Conservation (phyloP, 2,329 filamentous ascomycete genomes). For the Talaromyces sp. region DNA sequence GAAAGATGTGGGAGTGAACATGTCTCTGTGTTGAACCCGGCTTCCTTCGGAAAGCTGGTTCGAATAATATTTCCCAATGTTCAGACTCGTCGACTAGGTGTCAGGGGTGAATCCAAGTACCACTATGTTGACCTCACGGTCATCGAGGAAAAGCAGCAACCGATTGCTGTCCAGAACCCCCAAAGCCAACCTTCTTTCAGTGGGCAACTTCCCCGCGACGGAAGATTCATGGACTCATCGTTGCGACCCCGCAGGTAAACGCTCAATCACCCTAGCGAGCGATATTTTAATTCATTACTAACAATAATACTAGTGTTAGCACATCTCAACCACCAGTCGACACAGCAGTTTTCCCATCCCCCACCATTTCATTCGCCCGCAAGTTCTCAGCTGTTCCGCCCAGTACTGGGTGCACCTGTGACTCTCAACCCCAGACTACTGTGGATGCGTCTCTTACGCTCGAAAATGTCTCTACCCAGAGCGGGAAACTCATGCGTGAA, state of each 20-base stretch:
- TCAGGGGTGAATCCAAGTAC: conserved; percentile 96
- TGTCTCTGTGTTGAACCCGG: conserved; percentile 91
- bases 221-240: conserved; percentile 19
- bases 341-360: conserved; percentile 37
- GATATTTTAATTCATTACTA: not conserved
- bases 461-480: conserved; percentile 33
- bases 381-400: conserved; percentile 22
- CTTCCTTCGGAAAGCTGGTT: conserved; percentile 95
- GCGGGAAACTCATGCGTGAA: conserved; percentile 35
- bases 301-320: conserved; percentile 21
- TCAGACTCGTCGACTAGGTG: conserved; percentile 84
- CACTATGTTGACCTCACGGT: conserved; percentile 65
- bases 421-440: conserved; percentile 21
- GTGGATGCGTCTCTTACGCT: conserved; percentile 29
- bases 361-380: conserved; percentile 33
- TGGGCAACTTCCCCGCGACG: conserved; percentile 18
- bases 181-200: conserved; percentile 21
- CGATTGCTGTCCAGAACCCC: conserved; percentile 21
- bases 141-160: conserved; percentile 41
- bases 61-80: conserved; percentile 93
- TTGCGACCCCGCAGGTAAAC: conserved; percentile 28
- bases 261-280: not conserved
- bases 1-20: conserved; percentile 87
- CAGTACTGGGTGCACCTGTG: conserved; percentile 25
- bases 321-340: conserved; percentile 31